Percentiles rank a stretch among this genome's conserved stretches.
Evolutionary conservation across 164 flowering plant species (phyloP).

Genomic region (Euptelea pleiosperma): DNA sequence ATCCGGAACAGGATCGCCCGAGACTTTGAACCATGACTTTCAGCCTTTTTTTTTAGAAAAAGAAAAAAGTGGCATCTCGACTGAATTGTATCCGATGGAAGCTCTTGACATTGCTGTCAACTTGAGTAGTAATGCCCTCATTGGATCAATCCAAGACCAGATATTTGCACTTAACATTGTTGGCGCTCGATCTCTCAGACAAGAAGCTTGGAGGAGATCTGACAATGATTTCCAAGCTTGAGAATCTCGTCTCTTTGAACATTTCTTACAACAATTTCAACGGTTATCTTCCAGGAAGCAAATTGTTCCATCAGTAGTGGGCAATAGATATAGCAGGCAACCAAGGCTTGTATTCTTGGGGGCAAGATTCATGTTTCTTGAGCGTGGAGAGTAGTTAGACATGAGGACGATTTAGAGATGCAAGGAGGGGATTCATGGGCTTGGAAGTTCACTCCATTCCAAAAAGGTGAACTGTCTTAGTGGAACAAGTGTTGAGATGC

Average conservation of each 20-base stretch:
- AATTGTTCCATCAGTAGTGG: constrained; percentile 60
- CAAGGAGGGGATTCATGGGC: constrained; percentile 46
- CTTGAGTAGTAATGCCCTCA: constrained; percentile 41
- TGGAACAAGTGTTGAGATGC: constrained; percentile 53
- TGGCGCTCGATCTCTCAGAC: constrained; percentile 45
- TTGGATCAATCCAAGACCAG: constrained; percentile 41
- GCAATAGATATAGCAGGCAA: constrained; percentile 54
- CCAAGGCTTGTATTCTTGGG: constrained; percentile 44
- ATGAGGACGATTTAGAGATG: constrained; percentile 53
- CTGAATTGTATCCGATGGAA: constrained; percentile 30
- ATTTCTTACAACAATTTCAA: constrained; percentile 69
- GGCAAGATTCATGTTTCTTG: constrained; percentile 49
- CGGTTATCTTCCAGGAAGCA: constrained; percentile 69
- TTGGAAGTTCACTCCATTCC: constrained; percentile 86
- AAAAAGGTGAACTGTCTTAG: constrained; percentile 65
- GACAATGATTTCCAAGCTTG: constrained; percentile 46
- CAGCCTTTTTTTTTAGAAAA: too few species aligned
- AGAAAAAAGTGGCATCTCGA: constrained; percentile 44
- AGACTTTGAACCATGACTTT: too few species aligned
- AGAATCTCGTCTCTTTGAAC: constrained; percentile 65
- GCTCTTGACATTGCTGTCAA: constrained; percentile 50
- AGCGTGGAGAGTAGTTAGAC: constrained; percentile 26
- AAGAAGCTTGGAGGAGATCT: constrained; percentile 42
- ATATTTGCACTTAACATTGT: constrained; percentile 46
- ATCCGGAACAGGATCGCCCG: too few species aligned